Evolutionary conservation across 371 early-diverging fungal genomes (phyloP).

Genomic region (Mortierella polycephala): DNA sequence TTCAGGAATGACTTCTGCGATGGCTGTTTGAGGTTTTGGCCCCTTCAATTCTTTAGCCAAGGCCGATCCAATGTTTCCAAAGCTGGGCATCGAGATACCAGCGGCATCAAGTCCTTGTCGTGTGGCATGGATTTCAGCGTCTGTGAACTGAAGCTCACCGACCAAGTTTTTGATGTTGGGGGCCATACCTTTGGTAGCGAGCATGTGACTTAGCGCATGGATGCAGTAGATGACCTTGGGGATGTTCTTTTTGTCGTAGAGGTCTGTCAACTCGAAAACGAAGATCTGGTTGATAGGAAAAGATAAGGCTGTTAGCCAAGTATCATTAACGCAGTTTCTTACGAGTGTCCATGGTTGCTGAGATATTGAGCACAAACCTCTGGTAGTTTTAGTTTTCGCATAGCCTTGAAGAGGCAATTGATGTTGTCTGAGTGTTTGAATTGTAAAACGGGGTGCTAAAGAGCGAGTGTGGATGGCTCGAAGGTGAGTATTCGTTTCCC

Average conservation of each 20-base stretch:
- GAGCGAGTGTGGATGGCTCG: not conserved
- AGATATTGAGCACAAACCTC: constrained; percentile 56
- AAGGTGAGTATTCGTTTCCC: too few relatives aligned
- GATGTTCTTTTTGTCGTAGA: constrained; percentile 99
- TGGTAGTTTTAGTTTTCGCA: constrained; percentile 87
- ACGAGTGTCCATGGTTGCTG: not conserved
- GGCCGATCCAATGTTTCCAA: constrained; percentile 79
- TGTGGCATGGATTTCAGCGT: constrained; percentile 81
- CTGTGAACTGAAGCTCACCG: constrained; percentile 92
- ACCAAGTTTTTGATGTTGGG: constrained; percentile 93
- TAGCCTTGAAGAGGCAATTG: constrained; percentile 91
- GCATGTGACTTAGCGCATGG: constrained; percentile 97
- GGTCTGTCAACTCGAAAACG: constrained; percentile 98
- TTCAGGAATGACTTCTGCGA: constrained; percentile 62
- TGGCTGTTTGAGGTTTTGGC: constrained; percentile 28
- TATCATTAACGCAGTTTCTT: too few relatives aligned
- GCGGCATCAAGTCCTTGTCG: constrained; percentile 86
- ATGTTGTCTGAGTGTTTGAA: constrained; percentile 99
- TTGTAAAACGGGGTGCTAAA: constrained; percentile 84
- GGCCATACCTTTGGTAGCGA: constrained; percentile 86
- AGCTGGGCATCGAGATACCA: constrained; percentile 85
- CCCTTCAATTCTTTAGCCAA: constrained; percentile 74
- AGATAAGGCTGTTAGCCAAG: not conserved
- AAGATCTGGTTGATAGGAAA: constrained; percentile 72
- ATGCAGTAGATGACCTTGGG: constrained; percentile 99